phyloP scores from a whole-genome alignment of 2,329 filamentous ascomycete genomes.

The Tolypocladium ophioglossoides region DNA sequence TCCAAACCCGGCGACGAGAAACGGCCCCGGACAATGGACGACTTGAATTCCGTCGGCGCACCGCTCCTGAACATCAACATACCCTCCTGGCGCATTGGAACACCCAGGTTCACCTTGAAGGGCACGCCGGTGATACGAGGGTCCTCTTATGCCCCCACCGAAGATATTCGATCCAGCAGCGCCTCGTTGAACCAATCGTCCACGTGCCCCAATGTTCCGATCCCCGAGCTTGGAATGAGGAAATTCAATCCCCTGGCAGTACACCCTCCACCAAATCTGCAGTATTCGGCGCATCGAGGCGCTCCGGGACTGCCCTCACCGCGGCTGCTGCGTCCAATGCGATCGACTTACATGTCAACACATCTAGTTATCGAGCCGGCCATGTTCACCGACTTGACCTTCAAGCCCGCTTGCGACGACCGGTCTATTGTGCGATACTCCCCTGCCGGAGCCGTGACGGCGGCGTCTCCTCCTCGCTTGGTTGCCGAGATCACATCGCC shows the following conservation, averaged over 20 bases:
- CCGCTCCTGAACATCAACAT: conserved; percentile 65
- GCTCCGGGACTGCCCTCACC: conserved; percentile 22
- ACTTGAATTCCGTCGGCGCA: conserved; percentile 30
- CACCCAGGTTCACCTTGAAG: conserved; percentile 65
- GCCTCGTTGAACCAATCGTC: conserved; percentile 35
- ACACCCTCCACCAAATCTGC: conserved; percentile 22
- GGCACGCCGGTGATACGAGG: conserved; percentile 70
- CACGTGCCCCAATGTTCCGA: conserved; percentile 12
- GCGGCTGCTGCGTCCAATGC: conserved; percentile 28
- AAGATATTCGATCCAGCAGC: conserved; percentile 56
- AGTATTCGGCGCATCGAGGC: conserved; percentile 9
- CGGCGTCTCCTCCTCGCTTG: conserved; percentile 81
- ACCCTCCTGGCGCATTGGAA: conserved; percentile 74
- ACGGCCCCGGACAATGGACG: conserved; percentile 54
- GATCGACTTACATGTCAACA: conserved; percentile 37
- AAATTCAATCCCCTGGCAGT: conserved; percentile 26
- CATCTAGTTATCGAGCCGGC: conserved; percentile 52
- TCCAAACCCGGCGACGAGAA: conserved; percentile 53
- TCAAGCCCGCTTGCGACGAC: conserved; percentile 70
- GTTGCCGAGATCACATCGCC: conserved; percentile 96
- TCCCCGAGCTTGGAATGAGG: conserved; percentile 17
- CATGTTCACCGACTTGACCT: conserved; percentile 74
- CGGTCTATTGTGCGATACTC: conserved; percentile 75
- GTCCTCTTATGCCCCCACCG: conserved; percentile 69
- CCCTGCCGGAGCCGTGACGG: conserved; percentile 62